Evolutionary conservation across 805 yeast species (phyloP).

Genomic region (Naumovozyma dairenensis): DNA sequence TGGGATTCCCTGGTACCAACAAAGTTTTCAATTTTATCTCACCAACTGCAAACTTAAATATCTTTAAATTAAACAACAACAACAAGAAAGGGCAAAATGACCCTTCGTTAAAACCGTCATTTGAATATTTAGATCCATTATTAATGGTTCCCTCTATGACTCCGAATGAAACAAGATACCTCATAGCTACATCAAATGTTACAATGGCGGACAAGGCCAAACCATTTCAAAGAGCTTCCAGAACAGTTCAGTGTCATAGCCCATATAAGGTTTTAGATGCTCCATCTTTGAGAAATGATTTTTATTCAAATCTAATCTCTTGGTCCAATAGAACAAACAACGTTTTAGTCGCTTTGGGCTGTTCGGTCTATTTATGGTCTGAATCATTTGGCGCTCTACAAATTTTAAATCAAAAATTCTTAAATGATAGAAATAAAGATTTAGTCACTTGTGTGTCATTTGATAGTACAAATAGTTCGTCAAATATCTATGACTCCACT

Average conservation of each 20-base stretch:
- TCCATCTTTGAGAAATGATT: constrained; percentile 65
- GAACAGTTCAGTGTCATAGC: constrained; percentile 29
- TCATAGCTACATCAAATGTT: constrained; percentile 2
- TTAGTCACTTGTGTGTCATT: constrained; percentile 49
- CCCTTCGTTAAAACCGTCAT: no score
- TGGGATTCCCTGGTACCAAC: no score
- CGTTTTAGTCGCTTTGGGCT: constrained; percentile 59
- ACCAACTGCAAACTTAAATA: no score
- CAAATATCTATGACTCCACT: no score
- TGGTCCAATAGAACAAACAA: constrained; percentile 49
- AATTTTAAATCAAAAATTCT: constrained; percentile 32
- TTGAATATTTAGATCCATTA: no score
- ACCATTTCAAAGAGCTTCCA: constrained; percentile 22
- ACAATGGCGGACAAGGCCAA: no score
- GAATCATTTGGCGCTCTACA: constrained; percentile 37
- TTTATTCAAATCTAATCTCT: constrained; percentile 62
- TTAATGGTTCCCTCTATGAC: no score
- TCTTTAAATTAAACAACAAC: no score
- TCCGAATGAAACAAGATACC: no score
- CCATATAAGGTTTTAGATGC: constrained; percentile 54
- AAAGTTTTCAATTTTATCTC: no score
- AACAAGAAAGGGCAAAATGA: no score
- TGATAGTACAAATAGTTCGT: constrained; percentile 32
- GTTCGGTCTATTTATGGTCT: constrained; percentile 54
- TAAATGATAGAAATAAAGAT: constrained; percentile 27